Conservation (phyloP, 345 rosid genomes). For the Clausena lansium region DNA sequence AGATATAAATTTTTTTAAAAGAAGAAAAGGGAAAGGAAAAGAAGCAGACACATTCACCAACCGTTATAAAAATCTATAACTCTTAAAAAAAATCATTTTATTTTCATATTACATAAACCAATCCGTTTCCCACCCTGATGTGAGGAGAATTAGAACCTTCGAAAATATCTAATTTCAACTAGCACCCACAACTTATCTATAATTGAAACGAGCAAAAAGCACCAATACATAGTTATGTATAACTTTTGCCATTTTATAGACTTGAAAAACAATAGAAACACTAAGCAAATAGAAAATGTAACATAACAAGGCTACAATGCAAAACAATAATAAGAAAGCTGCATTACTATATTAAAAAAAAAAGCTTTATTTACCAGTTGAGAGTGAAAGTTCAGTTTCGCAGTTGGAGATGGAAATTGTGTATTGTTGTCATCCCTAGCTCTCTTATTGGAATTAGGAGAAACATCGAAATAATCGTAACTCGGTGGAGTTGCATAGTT, state of each 20-base stretch:
- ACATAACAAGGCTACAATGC: neutral
- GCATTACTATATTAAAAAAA: neutral
- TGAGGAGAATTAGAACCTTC: neutral
- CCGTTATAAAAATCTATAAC: neutral
- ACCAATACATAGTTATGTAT: neutral
- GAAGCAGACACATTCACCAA: neutral
- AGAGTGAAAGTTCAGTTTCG: constrained; percentile 26
- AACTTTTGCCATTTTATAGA: neutral
- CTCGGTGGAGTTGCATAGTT: constrained; percentile 41
- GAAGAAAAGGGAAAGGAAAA: neutral
- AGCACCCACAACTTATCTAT: neutral
- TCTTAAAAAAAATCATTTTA: no score
- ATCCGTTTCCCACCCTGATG: neutral
- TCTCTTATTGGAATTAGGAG: constrained; percentile 43
- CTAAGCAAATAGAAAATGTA: neutral
- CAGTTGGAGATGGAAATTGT: constrained; percentile 28
- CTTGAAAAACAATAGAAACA: neutral
- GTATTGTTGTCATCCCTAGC: constrained; percentile 37
- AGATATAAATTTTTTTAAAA: no score
- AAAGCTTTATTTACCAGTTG: constrained; percentile 39
- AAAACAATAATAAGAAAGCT: neutral
- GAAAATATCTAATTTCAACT: neutral
- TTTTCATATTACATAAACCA: neutral
- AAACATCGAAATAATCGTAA: constrained; percentile 50
- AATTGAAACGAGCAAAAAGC: neutral